Evolutionary conservation across 306 rosid species (phyloP).

Genomic region (Medicago arabica): DNA sequence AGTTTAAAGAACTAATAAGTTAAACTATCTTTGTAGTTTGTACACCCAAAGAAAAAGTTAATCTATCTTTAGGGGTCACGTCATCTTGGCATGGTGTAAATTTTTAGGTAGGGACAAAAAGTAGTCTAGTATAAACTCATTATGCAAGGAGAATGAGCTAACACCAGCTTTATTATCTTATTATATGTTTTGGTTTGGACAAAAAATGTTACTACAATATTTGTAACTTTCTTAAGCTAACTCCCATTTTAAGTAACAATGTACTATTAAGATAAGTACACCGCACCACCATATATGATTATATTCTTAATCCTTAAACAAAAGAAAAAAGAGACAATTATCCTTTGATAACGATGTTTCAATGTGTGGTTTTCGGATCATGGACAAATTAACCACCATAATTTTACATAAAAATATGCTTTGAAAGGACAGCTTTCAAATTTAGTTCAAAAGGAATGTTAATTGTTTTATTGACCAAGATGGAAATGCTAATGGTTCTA

Average conservation of each 20-base stretch:
- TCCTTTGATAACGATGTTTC: constrained; percentile 45
- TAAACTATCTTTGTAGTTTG: too few species aligned
- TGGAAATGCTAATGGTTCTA: background rate
- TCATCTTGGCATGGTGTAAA: background rate
- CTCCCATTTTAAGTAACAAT: constrained; percentile 40
- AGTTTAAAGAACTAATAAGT: too few species aligned
- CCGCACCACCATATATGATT: constrained; percentile 12
- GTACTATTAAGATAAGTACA: constrained; percentile 42
- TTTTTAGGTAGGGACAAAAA: background rate
- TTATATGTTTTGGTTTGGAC: background rate
- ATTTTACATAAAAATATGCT: background rate
- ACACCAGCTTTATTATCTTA: background rate
- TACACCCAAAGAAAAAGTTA: too few species aligned
- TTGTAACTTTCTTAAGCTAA: constrained; percentile 2
- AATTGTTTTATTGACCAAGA: constrained; percentile 36
- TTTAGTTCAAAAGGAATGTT: constrained; percentile 36
- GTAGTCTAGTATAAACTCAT: background rate
- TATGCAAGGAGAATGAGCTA: background rate
- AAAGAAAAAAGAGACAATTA: constrained; percentile 31
- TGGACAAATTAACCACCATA: constrained; percentile 32
- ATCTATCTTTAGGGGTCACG: background rate
- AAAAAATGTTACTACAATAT: background rate
- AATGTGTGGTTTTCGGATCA: constrained; percentile 20
- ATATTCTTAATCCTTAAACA: constrained; percentile 40
- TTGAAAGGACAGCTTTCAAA: constrained; percentile 34